Evolutionary conservation across 2,329 filamentous ascomycete species (phyloP), one percentile per base, ranked within the genome.

Genomic region (Exophiala alcalophila): DNA sequence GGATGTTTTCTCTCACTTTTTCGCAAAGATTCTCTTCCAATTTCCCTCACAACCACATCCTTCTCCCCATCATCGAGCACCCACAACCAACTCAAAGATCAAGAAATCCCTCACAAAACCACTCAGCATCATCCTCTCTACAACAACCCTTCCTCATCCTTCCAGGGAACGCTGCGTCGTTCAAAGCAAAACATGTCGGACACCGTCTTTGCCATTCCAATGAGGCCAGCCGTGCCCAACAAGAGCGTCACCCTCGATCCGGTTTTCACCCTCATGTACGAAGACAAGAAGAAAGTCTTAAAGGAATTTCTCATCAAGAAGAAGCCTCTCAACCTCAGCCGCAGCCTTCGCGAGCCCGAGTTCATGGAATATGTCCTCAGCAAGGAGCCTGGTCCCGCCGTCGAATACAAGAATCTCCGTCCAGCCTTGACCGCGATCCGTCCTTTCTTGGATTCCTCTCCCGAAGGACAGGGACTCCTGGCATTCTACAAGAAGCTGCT

Each of bases 221-320:
- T 44, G 25, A 41, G 44, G n/a, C n/a, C n/a, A 42, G 6, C 23
- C 20, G 21, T 33, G 10, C n/a, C 21, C 8, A 12, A 37, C 19
- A 36, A 29, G 15, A 36, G 29, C 28, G 8, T 47, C 21, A 39
- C 27, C 18, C 44, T 48, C 12, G 44, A 48, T 21, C 40, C 41
- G 4, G 15, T 34, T 18, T 51, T 51, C 44, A 39, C 41, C 14
- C 40, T 51, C 16, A 26, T 47, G 7, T 51, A 51, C 34, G 49
- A 44, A 21, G 34, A 44, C 49, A 51, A 51, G 10, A 26, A 41
- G 34, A 21, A 20, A 14, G 20, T 19, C 11, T 32, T 52, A 14
- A 28, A 32, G 16, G 38, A 46, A 14, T 40, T 52, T 37, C 28
- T 52, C 20, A n/a, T 18, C 18, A 26, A 36, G 12, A 33, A 39